A percentile compares a stretch with the other conserved stretches of the same genome.
Conservation (phyloP, 202 grass and related monocot genomes). For the Saccharum hybrid region DNA sequence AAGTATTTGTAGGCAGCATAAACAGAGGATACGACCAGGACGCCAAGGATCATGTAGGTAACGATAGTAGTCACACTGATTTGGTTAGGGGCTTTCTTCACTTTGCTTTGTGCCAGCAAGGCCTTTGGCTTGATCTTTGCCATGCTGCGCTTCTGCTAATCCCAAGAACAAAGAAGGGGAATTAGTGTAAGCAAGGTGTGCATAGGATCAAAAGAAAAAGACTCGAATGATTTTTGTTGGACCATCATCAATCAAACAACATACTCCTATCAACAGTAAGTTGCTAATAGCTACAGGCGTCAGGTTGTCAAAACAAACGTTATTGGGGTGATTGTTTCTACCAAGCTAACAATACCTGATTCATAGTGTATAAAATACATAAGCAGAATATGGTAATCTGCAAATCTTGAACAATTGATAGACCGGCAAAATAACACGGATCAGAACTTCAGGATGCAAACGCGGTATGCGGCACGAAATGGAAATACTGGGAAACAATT, state of each 20-base stretch:
- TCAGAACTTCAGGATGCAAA: background rate
- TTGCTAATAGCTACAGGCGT: background rate
- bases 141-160: constrained; percentile 54
- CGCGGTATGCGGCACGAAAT: background rate
- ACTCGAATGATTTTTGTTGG: constrained; percentile 2
- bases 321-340: background rate
- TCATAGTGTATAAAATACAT: constrained; percentile 1
- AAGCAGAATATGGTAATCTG: background rate
- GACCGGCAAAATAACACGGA: background rate
- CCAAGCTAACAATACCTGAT: background rate
- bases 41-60: too few relatives aligned
- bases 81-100: too few relatives aligned
- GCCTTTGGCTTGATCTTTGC: constrained; percentile 86
- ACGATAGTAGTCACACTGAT: too few relatives aligned
- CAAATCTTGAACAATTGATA: background rate
- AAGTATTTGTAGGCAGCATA: too few relatives aligned
- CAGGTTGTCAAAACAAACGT: constrained; percentile 8
- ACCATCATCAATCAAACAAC: background rate
- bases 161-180: background rate
- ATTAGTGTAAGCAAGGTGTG: background rate
- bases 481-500: constrained; percentile 14
- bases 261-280: background rate
- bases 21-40: too few relatives aligned
- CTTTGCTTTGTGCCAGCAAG: constrained; percentile 83
- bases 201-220: background rate